Percentiles rank a stretch among this genome's conserved stretches.
These are phyloP conservation scores for Colletotrichum noveboracense DNA, from an alignment of 2,329 filamentous ascomycete species.

Conservation along the genomic window DNA sequence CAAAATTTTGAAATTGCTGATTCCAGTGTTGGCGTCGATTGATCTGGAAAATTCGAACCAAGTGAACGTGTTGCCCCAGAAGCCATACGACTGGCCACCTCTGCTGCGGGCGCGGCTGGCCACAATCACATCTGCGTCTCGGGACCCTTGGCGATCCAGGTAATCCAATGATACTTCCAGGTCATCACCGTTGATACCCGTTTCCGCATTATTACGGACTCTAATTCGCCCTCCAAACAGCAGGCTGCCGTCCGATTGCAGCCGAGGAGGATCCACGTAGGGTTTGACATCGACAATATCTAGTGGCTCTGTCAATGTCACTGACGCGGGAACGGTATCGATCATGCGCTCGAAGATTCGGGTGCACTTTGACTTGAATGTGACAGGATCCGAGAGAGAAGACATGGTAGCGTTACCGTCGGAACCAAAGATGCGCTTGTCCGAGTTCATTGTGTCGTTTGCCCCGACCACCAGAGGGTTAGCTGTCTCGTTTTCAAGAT, in stretches of 20 bases:
- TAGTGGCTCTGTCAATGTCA: conserved; percentile 32
- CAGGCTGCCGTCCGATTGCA: conserved; percentile 25
- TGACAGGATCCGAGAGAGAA: conserved; percentile 38
- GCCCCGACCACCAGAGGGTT: conserved; percentile 24
- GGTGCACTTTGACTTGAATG: conserved; percentile 38
- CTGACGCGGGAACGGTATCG: conserved; percentile 33
- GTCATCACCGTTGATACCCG: neutral
- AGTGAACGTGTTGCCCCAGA: conserved; percentile 28
- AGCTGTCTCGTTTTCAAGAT: conserved; percentile 19
- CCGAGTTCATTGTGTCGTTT: conserved; percentile 23
- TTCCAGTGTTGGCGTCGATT: conserved; percentile 26
- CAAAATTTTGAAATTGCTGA: conserved; percentile 34
- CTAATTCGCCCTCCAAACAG: neutral
- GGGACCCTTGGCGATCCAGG: neutral
- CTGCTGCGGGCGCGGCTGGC: neutral
- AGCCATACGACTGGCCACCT: conserved; percentile 26
- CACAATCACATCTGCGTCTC: neutral
- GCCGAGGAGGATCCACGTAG: conserved; percentile 27
- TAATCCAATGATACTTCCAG: neutral
- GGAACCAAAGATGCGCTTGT: conserved; percentile 23
- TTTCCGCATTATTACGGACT: neutral
- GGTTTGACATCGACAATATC: conserved; percentile 35
- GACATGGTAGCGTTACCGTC: conserved; percentile 43
- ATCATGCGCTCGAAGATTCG: conserved; percentile 36
- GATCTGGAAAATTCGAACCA: conserved; percentile 32